These are phyloP conservation scores for Fusarium gaditjirri DNA, from an alignment of 2,329 filamentous ascomycete genomes.

Conservation along the genomic window DNA sequence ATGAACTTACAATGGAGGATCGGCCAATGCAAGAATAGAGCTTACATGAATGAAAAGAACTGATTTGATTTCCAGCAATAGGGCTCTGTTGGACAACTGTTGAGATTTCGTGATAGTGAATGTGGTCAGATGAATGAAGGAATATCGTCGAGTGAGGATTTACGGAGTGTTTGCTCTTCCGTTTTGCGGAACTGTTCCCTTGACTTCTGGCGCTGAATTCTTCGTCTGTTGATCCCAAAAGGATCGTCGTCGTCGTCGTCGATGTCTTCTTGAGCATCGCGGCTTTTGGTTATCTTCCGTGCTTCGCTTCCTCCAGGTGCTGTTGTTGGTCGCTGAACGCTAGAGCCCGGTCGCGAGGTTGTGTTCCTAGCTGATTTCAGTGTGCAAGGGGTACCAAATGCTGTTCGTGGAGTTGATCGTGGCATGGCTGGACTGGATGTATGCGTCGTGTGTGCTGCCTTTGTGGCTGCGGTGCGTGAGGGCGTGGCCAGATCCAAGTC, in stretches of 20 bases:
- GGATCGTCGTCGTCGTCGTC: slow-evolving; percentile 51
- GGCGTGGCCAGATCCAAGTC: slow-evolving; percentile 32
- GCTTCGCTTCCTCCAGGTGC: slow-evolving; percentile 2
- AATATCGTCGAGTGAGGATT: slow-evolving; percentile 47
- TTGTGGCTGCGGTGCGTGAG: slow-evolving; percentile 12
- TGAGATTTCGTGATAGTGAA: background rate
- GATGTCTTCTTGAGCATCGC: slow-evolving; percentile 27
- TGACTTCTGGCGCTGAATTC: slow-evolving; percentile 46
- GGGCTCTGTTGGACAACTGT: background rate
- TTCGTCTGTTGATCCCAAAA: slow-evolving; percentile 50
- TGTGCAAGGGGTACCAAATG: slow-evolving; percentile 22
- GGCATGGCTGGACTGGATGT: slow-evolving; percentile 16
- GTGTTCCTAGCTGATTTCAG: slow-evolving; percentile 13
- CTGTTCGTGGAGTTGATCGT: slow-evolving; percentile 22
- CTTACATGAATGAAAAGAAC: slow-evolving; percentile 41
- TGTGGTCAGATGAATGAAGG: slow-evolving; percentile 50
- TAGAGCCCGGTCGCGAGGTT: background rate
- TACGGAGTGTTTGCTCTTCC: slow-evolving; percentile 22
- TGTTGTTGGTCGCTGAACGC: slow-evolving; percentile 8
- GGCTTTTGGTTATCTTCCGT: background rate
- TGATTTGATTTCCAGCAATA: slow-evolving; percentile 22
- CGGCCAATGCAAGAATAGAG: slow-evolving; percentile 50
- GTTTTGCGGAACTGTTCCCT: slow-evolving; percentile 43
- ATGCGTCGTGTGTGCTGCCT: slow-evolving; percentile 1
- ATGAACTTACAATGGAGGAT: slow-evolving; percentile 70